phyloP scores from a whole-genome alignment of 768 basidiomycete genomes.

The Agaricus bisporus region DNA sequence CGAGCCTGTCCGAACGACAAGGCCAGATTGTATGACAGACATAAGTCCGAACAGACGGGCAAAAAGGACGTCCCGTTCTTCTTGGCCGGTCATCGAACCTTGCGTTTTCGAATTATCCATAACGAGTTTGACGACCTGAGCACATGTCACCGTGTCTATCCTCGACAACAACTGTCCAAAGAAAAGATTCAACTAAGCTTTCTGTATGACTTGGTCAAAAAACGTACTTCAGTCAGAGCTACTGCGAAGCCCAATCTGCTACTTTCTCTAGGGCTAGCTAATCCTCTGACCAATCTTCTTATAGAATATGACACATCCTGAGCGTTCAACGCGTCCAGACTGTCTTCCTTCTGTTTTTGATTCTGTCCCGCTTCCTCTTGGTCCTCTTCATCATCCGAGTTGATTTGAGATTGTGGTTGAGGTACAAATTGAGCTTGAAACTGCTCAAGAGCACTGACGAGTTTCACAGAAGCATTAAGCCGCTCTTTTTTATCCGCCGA shows the following conservation, averaged over 20 bases:
- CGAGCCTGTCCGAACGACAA: constrained; percentile 60
- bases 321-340: constrained; percentile 65
- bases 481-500: constrained; percentile 75
- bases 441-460: constrained; percentile 73
- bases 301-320: constrained; percentile 93
- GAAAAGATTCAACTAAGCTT: constrained; percentile 9
- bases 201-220: neutral
- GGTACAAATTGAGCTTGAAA: constrained; percentile 69
- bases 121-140: constrained; percentile 73
- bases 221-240: constrained; percentile 83
- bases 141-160: constrained; percentile 69
- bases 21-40: constrained; percentile 78
- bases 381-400: constrained; percentile 40
- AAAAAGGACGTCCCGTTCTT: constrained; percentile 90
- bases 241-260: constrained; percentile 95
- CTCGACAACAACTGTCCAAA: constrained; percentile 67
- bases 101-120: constrained; percentile 64
- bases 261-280: constrained; percentile 90
- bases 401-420: constrained; percentile 25
- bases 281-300: constrained; percentile 76
- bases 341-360: constrained; percentile 35
- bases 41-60: constrained; percentile 89
- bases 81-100: constrained; percentile 80
- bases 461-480: constrained; percentile 79
- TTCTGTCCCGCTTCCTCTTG: constrained; percentile 36